Evolutionary conservation across 2,329 filamentous ascomycete species (phyloP).

Genomic region (Colletotrichum sp.): DNA sequence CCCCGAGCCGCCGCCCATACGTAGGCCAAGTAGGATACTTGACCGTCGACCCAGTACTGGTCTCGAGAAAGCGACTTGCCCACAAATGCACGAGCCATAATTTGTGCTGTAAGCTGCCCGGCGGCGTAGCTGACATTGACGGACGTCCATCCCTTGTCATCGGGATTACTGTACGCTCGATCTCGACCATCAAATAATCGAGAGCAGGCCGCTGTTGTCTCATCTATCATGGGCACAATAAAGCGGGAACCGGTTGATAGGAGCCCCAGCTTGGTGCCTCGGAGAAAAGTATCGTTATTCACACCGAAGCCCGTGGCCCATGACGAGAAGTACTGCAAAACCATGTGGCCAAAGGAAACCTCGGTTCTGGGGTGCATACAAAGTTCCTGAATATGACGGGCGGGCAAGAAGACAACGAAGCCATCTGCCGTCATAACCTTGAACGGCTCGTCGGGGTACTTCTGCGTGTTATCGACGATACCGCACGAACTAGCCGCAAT

Average conservation of each 20-base stretch:
- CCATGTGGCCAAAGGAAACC: not conserved
- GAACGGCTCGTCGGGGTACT: not conserved
- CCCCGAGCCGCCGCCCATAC: not conserved
- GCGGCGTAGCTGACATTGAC: conserved; percentile 2
- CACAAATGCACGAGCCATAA: not conserved
- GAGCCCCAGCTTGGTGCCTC: not conserved
- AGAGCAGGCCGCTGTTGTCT: not conserved
- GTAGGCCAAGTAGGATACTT: conserved; percentile 3
- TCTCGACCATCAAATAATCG: not conserved
- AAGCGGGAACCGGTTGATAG: not conserved
- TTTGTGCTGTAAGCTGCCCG: not conserved
- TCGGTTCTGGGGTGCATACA: not conserved
- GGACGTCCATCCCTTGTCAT: not conserved
- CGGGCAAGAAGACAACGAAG: not conserved
- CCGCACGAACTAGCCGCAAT: not conserved
- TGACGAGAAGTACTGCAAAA: not conserved
- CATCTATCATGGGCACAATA: not conserved
- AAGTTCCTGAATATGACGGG: not conserved
- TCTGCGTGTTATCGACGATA: not conserved
- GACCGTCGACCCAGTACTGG: not conserved
- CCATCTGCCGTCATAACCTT: not conserved
- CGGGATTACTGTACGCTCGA: not conserved
- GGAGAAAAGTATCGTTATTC: not conserved
- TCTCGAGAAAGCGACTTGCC: not conserved
- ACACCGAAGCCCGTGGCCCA: not conserved